These are phyloP conservation scores for Stachybotrys echinatus DNA, from an alignment of 2,329 filamentous ascomycete genomes.

Conservation along the genomic window DNA sequence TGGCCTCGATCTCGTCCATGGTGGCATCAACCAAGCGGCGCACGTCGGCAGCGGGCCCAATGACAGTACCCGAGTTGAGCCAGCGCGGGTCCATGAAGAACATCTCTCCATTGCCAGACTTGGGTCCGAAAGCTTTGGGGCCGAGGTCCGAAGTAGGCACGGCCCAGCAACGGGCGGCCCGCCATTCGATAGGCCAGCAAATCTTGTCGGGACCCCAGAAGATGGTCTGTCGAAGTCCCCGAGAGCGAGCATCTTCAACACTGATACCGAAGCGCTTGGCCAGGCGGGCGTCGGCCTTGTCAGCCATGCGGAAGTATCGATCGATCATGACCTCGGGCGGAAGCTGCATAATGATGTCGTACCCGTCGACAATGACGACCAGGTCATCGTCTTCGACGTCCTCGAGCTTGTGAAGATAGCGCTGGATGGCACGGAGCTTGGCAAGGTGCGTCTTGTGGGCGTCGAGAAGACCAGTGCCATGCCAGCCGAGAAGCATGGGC, in stretches of 20 bases:
- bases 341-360: conserved; percentile 61
- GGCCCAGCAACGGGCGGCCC: conserved; percentile 33
- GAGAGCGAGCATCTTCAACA: conserved; percentile 20
- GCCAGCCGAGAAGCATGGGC: conserved; percentile 32
- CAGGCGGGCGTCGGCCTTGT: conserved; percentile 48
- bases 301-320: conserved; percentile 52
- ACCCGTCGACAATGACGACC: conserved; percentile 57
- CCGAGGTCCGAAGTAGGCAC: conserved; percentile 28
- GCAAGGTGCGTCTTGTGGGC: conserved; percentile 30
- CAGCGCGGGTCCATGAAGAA: conserved; percentile 28
- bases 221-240: conserved; percentile 30
- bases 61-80: conserved; percentile 41
- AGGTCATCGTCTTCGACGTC: conserved; percentile 43
- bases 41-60: conserved; percentile 29
- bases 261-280: conserved; percentile 40
- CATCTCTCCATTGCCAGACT: conserved; percentile 24
- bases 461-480: conserved; percentile 26
- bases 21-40: conserved; percentile 18
- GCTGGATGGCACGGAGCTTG: conserved; percentile 29
- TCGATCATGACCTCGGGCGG: conserved; percentile 57
- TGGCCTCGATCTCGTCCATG: conserved; percentile 23
- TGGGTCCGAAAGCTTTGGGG: conserved; percentile 26
- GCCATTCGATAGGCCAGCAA: conserved; percentile 32
- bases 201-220: conserved; percentile 41
- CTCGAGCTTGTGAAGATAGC: conserved; percentile 24